Conservation (phyloP, 169 alveolate genomes). For the Amoebophrya sp. region DNA sequence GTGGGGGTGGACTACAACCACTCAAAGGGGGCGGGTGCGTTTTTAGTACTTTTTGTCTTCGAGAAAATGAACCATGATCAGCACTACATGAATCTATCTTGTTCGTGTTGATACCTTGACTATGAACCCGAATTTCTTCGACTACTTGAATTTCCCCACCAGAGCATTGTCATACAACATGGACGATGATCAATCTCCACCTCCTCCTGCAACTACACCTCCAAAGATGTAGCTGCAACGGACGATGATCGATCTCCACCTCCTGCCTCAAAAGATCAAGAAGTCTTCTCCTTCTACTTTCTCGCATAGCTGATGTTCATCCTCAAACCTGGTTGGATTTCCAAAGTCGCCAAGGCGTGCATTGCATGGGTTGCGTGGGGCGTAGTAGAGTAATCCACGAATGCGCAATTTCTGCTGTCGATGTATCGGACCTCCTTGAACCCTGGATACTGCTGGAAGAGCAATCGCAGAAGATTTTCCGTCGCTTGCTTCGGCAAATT, state of each 20-base stretch:
- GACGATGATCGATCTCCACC: background rate
- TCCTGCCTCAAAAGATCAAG: background rate
- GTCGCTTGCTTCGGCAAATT: background rate
- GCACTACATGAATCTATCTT: too few relatives aligned
- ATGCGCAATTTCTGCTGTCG: background rate
- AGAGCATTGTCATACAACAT: background rate
- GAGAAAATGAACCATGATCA: background rate
- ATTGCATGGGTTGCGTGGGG: background rate
- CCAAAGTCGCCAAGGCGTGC: background rate
- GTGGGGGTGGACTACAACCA: too few relatives aligned
- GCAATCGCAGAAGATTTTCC: background rate
- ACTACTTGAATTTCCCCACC: background rate
- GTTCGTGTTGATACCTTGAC: background rate
- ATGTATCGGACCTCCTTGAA: background rate
- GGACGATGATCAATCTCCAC: background rate
- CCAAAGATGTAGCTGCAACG: background rate
- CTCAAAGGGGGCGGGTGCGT: background rate
- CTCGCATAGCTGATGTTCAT: background rate
- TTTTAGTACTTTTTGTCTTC: background rate
- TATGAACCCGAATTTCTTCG: background rate
- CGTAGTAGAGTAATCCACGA: background rate
- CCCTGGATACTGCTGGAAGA: background rate
- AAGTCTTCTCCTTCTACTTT: too few relatives aligned
- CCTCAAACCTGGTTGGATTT: background rate
- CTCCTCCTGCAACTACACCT: background rate